Base-by-base conservation (phyloP, 2,329 filamentous ascomycete genomes). In the Dryadomyces quercus-mongolicae region DNA sequence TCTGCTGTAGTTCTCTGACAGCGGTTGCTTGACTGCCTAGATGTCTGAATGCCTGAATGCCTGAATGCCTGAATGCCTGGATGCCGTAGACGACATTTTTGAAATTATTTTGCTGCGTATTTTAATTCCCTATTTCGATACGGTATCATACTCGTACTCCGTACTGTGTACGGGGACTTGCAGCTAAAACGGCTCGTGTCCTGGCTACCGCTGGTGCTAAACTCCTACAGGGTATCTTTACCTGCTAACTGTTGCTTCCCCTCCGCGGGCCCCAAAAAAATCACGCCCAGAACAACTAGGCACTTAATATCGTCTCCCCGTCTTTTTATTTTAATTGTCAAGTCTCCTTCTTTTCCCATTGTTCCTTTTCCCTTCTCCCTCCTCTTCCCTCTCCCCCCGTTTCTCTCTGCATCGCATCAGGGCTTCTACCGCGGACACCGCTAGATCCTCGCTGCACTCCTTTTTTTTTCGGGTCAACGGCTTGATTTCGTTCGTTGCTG, bases 271-370 rank as follows among this genome's bases (percentile, higher is more conserved):
- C 49, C 49, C 38, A 22, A 25, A 42, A 43, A 51, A 51, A 51
- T 51, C 49, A 51, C 49, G 49, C 49, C 49, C 48, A 50, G 31
- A 36, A 18, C 5, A 36, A 20, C 44, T 44, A 44, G 18, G 7
- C 12, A 44, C 42, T 44, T 44, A 44, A 40, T 40, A 40, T 31
- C 48, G 36, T 31, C 49, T 51, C 49, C 49, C 49, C 49, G 38
- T 51, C 49, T n/a, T 15, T 44, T 40, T 50, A 40, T 50, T 42
- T 50, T 34, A 50, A 42, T 42, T 50, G 48, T 22, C 48, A 38
- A 21, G 38, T 21, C 49, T 21, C 49, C 38, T 44, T 51, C 49
- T 44, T 51, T 51, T 40, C 13, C 38, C 36, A 31, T 43, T 43
- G 38, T 22, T 22, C 38, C 34, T 44, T 31, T 51, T 7, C 18